Evolutionary conservation across 495 filamentous ascomycete species (phyloP), one percentile per base, ranked within the genome.

Genomic region (Annulohypoxylon nitens): DNA sequence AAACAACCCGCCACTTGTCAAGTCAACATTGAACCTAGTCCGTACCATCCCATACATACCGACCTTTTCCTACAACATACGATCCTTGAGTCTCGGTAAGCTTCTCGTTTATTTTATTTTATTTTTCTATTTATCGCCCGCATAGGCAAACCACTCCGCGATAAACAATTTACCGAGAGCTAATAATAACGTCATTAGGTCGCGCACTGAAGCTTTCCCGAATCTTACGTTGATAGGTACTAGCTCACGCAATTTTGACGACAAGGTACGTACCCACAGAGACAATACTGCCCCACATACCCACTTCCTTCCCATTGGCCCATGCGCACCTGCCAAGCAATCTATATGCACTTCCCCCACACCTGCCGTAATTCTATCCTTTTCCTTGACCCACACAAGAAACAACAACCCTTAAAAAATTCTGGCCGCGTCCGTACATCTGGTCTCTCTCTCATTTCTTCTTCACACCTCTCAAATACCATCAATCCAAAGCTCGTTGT

Each of bases 391-490:
- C 75, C 78, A 79, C 75, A 79, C 76, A 78, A 77, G 77, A 85
- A 84, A 83, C 84, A 84, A 83, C 84, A 84, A 80, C 81, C 83
- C 83, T 85, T 84, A 81, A 84, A 79, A 79, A 78, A 73, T 75
- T 78, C 80, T 82, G 81, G 80, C 79, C 77, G 75, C 75, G 73
- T 79, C 77, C 72, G 62, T 72, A 74, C 75, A 74, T 70, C 70
- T 79, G 71, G 69, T 77, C 76, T 78, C 75, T 79, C 78, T 80
- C 76, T 77, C 77, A 79, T 81, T 80, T 81, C 81, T 76, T 79
- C 78, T 78, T 83, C 71, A 80, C 82, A 83, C 83, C 75, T 80
- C 78, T 80, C 80, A 82, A 84, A 80, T 79, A 78, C 80, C 75
- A 78, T 76, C 72, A 73, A 80, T 82, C 80, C 76, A 76, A 81